A percentile compares a stretch with the other conserved stretches of the same genome.
Evolutionary conservation across 2,329 filamentous ascomycete species (phyloP).

Genomic region (Podosphaera fusca): DNA sequence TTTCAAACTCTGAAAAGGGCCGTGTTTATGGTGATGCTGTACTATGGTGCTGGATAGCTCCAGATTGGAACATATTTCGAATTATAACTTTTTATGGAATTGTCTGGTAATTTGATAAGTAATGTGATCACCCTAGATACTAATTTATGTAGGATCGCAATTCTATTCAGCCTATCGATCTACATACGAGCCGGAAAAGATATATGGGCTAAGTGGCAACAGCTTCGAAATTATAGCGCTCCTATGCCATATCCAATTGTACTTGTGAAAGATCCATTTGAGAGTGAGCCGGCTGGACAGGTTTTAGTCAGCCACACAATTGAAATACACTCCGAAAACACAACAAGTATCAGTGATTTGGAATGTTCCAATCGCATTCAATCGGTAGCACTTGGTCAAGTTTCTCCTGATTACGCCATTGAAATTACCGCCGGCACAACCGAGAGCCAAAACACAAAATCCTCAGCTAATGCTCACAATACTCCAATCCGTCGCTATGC

Average conservation of each 20-base stretch:
- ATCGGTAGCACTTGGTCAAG: background rate
- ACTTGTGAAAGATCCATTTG: slow-evolving; percentile 22
- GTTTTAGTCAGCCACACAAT: slow-evolving; percentile 29
- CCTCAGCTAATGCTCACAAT: background rate
- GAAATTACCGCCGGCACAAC: slow-evolving; percentile 1
- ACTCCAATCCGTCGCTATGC: slow-evolving; percentile 4
- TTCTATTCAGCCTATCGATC: slow-evolving; percentile 37
- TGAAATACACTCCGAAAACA: background rate
- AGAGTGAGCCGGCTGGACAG: slow-evolving; percentile 14
- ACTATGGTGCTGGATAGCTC: slow-evolving; percentile 60
- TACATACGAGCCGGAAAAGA: slow-evolving; percentile 42
- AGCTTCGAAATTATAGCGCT: slow-evolving; percentile 29
- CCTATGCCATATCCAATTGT: slow-evolving; percentile 19
- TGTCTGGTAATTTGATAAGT: slow-evolving; percentile 29
- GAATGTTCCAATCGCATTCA: background rate
- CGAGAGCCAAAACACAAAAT: background rate
- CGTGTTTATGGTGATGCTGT: slow-evolving; percentile 52
- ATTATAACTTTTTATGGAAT: slow-evolving; percentile 55
- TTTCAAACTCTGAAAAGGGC: slow-evolving; percentile 27
- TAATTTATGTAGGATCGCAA: slow-evolving; percentile 27
- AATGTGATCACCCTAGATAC: background rate
- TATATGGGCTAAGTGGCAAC: slow-evolving; percentile 42
- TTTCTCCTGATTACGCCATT: slow-evolving; percentile 1
- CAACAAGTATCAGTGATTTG: background rate
- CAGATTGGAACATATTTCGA: slow-evolving; percentile 45